Base-by-base conservation (phyloP, 1,139 yeast genomes). In the Pichia sp. region DNA sequence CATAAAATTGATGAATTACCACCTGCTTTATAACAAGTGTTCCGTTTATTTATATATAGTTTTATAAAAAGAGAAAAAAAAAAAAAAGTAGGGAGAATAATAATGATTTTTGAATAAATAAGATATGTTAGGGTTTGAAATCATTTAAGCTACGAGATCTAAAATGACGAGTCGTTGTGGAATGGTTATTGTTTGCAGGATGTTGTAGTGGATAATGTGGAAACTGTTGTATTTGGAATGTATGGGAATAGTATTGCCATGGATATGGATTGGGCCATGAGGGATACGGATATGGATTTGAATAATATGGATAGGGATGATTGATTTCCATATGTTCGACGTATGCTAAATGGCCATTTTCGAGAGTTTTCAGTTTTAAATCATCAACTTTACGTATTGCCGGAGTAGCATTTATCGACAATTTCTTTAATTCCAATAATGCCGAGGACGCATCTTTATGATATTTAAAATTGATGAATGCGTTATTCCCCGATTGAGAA, bases 351-450 rank as follows among this genome's bases (percentile, higher is more conserved):
- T n/a, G n/a, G n/a, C n/a, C n/a, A n/a, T 46, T 44, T 25, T 46
- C 53, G 32, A 57, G 45, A 24, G 53, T 52, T 42, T 61, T 59
- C 41, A 53, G 51, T 56, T 62, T 55, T 29, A 46, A 43, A 24
- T 65, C 53, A 30, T 68, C 73, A 48, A 65, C 68, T 49, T 65
- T 66, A 37, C 71, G 63, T 53, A 69, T 72, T 3, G 73, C 74
- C 43, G 66, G 62, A 4, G 67, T 65, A 15, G 62, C 68, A 3
- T 54, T 56, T 1, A 69, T 50, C 42, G 66, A 68, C 34, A 47
- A 56, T n/a, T 60, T 58, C 39, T 68, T 59, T 49, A 70, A 54
- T 12, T 55, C 56, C 29, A 56, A 49, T 29, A 63, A 56, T 1
- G 74, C 73, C 11, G 48, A 47, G 11, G 63, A 46, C 0, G 73